Conservation (phyloP, 345 rosid genomes). For the Barbarea vulgaris region DNA sequence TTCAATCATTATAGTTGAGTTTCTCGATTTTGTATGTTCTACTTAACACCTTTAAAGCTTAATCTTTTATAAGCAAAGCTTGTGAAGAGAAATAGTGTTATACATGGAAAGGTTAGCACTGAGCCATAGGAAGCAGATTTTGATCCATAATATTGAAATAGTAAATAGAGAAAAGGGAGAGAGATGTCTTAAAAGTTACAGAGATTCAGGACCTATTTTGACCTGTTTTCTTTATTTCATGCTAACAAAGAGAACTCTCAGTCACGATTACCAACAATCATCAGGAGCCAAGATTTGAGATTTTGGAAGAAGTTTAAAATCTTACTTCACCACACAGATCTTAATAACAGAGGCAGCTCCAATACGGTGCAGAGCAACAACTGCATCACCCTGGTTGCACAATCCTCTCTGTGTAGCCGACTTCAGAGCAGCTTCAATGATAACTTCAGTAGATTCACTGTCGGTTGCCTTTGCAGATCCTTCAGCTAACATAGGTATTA, state of each 20-base stretch:
- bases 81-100: conserved; percentile 20
- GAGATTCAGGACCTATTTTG: background rate
- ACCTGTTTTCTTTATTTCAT: conserved; percentile 29
- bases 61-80: conserved; percentile 29
- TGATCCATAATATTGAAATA: conserved; percentile 3
- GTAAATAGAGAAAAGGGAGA: background rate
- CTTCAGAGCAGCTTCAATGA: conserved; percentile 70
- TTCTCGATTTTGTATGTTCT: conserved; percentile 22
- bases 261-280: conserved; percentile 40
- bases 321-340: conserved; percentile 79
- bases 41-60: conserved; percentile 21
- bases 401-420: conserved; percentile 64
- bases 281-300: conserved; percentile 22
- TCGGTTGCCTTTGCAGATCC: conserved; percentile 95
- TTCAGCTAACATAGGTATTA: conserved; percentile 80
- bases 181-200: conserved; percentile 10
- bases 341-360: conserved; percentile 86
- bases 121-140: conserved; percentile 6
- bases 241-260: conserved; percentile 24
- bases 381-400: conserved; percentile 76
- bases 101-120: conserved; percentile 16
- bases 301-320: background rate
- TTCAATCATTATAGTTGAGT: conserved; percentile 27
- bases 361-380: conserved; percentile 83
- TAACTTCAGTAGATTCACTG: conserved; percentile 82